Conservation (phyloP, 768 basidiomycete genomes). For the Agaricus blazei region DNA sequence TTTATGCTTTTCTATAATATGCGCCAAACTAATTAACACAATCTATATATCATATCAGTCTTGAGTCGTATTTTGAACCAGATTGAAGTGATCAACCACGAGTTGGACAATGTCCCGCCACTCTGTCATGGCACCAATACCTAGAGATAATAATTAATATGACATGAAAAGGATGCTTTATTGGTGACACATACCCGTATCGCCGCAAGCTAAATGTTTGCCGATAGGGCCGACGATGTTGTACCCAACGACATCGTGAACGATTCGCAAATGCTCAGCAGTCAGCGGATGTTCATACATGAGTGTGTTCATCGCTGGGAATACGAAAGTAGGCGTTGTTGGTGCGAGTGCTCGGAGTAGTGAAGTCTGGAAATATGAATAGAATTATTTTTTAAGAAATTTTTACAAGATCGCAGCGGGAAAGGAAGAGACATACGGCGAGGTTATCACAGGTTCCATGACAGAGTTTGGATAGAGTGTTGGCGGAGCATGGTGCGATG, state of each 20-base stretch:
- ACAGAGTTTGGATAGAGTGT: constrained; percentile 91
- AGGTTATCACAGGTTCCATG: constrained; percentile 89
- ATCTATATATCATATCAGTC: not conserved
- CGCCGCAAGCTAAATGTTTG: constrained; percentile 87
- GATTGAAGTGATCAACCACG: constrained; percentile 53
- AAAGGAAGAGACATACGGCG: constrained; percentile 42
- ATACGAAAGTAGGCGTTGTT: constrained; percentile 81
- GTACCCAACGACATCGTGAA: constrained; percentile 76
- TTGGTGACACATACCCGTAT: constrained; percentile 56
- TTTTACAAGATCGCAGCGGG: not conserved
- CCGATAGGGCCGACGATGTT: constrained; percentile 82
- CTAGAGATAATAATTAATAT: constrained; percentile 30
- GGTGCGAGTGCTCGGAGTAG: constrained; percentile 82
- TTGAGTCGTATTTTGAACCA: constrained; percentile 10
- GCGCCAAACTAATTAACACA: no score
- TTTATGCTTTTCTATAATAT: no score
- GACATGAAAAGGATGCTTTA: not conserved
- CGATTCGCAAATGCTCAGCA: constrained; percentile 69
- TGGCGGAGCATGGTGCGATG: constrained; percentile 95
- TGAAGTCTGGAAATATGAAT: constrained; percentile 46
- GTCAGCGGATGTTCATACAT: constrained; percentile 98
- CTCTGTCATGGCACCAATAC: constrained; percentile 93
- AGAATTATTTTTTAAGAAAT: not conserved
- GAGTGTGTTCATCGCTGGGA: constrained; percentile 98
- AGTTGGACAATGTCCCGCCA: constrained; percentile 85